These are phyloP conservation scores for Boletus subparvulus DNA, from an alignment of 768 basidiomycete species.

Conservation along the genomic window DNA sequence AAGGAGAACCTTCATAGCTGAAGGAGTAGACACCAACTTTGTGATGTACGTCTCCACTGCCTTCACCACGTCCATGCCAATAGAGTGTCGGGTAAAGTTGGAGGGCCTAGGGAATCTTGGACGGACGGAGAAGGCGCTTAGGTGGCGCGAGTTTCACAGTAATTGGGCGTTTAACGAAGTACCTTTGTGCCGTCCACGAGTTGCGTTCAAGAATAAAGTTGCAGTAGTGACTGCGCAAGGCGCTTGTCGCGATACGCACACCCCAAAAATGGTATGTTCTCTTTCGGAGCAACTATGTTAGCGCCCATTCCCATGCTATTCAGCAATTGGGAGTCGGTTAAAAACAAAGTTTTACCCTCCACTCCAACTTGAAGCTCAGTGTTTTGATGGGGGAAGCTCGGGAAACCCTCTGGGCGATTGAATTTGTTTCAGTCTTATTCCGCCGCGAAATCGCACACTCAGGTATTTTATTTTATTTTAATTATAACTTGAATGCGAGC, in stretches of 20 bases:
- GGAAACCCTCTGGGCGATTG: background rate
- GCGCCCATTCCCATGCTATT: too few relatives aligned
- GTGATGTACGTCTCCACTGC: constrained; percentile 92
- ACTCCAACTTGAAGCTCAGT: too few relatives aligned
- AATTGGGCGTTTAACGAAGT: background rate
- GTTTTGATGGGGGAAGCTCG: background rate
- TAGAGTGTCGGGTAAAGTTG: background rate
- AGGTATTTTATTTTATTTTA: background rate
- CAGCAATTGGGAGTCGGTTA: too few relatives aligned
- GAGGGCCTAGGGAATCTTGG: background rate
- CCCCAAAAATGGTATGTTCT: constrained; percentile 3
- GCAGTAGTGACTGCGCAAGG: background rate
- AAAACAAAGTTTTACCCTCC: background rate
- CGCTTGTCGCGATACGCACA: background rate
- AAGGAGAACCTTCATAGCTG: constrained; percentile 93
- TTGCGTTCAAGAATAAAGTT: background rate
- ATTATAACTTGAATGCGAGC: too few relatives aligned
- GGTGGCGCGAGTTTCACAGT: background rate
- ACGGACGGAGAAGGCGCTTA: background rate
- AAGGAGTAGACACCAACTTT: constrained; percentile 82
- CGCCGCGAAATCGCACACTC: background rate
- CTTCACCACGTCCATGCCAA: constrained; percentile 87
- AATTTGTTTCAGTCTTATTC: background rate
- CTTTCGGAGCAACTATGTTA: background rate
- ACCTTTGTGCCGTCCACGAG: background rate